phyloP scores from a whole-genome alignment of 2,329 filamentous ascomycete genomes.

The Alternaria brassicicola region DNA sequence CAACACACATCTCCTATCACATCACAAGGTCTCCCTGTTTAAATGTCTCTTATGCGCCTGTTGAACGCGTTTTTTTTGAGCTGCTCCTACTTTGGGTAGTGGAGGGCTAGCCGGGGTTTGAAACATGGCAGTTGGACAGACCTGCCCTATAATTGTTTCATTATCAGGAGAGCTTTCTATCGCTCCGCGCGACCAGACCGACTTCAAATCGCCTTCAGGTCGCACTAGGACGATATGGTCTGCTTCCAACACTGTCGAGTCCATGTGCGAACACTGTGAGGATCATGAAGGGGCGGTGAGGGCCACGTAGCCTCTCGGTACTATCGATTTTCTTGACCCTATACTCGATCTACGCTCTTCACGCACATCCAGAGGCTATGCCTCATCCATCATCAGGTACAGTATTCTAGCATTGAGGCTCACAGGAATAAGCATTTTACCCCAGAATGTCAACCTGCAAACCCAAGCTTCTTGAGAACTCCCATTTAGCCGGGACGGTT shows the following conservation, averaged over 20 bases:
- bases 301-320: neutral
- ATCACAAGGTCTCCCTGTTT: neutral
- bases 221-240: neutral
- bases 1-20: neutral
- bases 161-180: neutral
- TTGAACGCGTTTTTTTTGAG: neutral
- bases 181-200: neutral
- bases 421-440: slow-evolving; percentile 17
- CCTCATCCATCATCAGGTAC: neutral
- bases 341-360: slow-evolving; percentile 2
- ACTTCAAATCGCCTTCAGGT: neutral
- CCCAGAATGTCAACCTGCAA: slow-evolving; percentile 16
- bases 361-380: slow-evolving; percentile 5
- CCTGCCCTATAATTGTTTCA: slow-evolving; percentile 6
- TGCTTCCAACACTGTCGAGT: neutral
- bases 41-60: neutral
- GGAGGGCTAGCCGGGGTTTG: neutral
- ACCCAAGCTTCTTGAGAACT: slow-evolving; percentile 9
- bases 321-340: neutral
- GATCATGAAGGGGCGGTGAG: neutral
- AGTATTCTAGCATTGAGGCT: slow-evolving; percentile 5
- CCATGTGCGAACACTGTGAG: neutral
- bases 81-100: neutral
- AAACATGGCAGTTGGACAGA: neutral
- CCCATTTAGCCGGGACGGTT: slow-evolving; percentile 31